phyloP scores from a whole-genome alignment of 73 alveolate genomes.

The Paramecium octaurelia region DNA sequence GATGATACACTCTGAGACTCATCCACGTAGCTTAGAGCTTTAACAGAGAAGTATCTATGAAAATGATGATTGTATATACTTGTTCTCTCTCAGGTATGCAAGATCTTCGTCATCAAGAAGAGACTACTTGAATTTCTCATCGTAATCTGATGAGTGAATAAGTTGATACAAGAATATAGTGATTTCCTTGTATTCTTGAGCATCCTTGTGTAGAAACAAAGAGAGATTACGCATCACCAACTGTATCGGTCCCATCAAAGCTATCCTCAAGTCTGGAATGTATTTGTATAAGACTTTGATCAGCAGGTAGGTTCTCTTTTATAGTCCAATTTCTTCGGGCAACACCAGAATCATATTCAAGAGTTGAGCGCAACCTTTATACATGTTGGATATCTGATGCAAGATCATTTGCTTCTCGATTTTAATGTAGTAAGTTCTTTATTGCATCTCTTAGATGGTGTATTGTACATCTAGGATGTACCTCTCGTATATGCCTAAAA shows the following conservation, averaged over 20 bases:
- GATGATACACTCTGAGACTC: not conserved
- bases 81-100: constrained; percentile 11
- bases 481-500: not conserved
- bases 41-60: not conserved
- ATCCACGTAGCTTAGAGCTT: constrained; percentile 9
- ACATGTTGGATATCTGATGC: not conserved
- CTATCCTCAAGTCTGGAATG: not conserved
- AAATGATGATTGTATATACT: not conserved
- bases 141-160: not conserved
- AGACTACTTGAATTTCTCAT: not conserved
- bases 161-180: not conserved
- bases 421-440: not conserved
- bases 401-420: not conserved
- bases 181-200: not conserved
- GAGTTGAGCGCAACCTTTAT: not conserved
- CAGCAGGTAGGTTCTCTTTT: not conserved
- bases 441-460: not conserved
- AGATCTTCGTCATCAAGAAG: constrained; percentile 23
- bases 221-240: constrained; percentile 30
- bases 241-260: not conserved
- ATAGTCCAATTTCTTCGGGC: not conserved
- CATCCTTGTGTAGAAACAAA: not conserved
- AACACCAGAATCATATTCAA: not conserved
- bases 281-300: not conserved
- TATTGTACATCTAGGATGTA: not conserved